These are phyloP conservation scores for Articulospora tetracladia DNA, from an alignment of 495 filamentous ascomycete species.

Conservation along the genomic window DNA sequence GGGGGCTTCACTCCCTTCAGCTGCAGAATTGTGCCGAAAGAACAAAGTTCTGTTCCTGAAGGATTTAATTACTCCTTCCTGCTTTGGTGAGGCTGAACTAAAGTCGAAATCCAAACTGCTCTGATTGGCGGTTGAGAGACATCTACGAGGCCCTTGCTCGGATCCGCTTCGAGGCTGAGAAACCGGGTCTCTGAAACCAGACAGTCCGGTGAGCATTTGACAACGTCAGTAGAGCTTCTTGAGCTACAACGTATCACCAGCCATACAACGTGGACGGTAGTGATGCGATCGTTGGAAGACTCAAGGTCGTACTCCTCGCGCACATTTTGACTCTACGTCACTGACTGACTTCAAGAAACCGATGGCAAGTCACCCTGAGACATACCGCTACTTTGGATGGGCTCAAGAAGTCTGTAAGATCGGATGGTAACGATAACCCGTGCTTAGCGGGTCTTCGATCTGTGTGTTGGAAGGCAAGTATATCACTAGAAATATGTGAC, in stretches of 20 bases:
- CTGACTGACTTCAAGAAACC: slow-evolving; percentile 30
- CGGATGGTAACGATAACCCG: slow-evolving; percentile 50
- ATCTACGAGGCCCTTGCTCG: background rate
- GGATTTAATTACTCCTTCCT: background rate
- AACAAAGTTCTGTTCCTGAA: background rate
- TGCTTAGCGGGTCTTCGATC: slow-evolving; percentile 76
- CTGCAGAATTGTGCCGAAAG: no score
- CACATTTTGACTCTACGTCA: background rate
- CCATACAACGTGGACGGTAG: slow-evolving; percentile 7
- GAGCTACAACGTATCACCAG: background rate
- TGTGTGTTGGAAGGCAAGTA: slow-evolving; percentile 85
- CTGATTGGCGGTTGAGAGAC: background rate
- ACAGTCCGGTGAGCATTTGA: background rate
- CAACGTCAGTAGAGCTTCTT: background rate
- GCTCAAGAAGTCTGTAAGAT: slow-evolving; percentile 61
- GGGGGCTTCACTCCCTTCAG: no score
- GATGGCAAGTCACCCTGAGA: slow-evolving; percentile 66
- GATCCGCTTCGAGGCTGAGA: background rate
- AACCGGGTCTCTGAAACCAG: background rate
- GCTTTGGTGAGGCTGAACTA: background rate
- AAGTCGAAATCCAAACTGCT: background rate
- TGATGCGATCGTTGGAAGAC: slow-evolving; percentile 63
- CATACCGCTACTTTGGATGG: slow-evolving; percentile 56
- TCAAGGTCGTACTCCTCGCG: slow-evolving; percentile 42
- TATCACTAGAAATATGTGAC: slow-evolving; percentile 1